Evolutionary conservation across 352 stramenopile genomes (phyloP).

Genomic region (Phytophthora sansomeana): DNA sequence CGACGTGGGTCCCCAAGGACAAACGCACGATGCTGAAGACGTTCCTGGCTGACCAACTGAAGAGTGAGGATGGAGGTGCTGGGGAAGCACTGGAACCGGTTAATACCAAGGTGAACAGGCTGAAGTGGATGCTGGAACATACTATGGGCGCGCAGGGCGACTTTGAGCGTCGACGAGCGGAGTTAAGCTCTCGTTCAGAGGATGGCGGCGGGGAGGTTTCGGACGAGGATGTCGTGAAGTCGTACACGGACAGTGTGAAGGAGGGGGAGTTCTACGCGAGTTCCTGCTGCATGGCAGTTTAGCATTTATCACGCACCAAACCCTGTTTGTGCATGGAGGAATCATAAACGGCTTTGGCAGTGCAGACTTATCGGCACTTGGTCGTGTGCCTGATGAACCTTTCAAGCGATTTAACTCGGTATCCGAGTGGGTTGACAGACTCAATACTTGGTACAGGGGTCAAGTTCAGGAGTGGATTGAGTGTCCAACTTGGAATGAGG

Average conservation of each 20-base stretch:
- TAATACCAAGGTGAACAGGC: conserved; percentile 84
- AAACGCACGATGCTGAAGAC: conserved; percentile 62
- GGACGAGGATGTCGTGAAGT: conserved; percentile 85
- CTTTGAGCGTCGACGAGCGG: conserved; percentile 87
- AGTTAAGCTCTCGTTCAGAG: conserved; percentile 57
- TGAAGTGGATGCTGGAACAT: conserved; percentile 92
- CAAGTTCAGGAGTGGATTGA: conserved; percentile 84
- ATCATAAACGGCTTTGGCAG: conserved; percentile 65
- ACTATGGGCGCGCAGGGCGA: conserved; percentile 92
- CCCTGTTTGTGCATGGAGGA: conserved; percentile 94
- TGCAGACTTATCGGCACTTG: conserved; percentile 59
- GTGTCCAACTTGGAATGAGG: conserved; percentile 76
- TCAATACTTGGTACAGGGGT: conserved; percentile 87
- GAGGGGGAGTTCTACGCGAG: conserved; percentile 82
- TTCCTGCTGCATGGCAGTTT: conserved; percentile 87
- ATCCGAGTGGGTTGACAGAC: conserved; percentile 65
- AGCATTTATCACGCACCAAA: conserved; percentile 82
- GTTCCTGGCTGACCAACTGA: conserved; percentile 50
- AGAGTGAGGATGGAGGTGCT: conserved; percentile 3
- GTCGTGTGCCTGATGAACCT: conserved; percentile 70
- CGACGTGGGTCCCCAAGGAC: conserved; percentile 66
- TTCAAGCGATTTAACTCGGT: conserved; percentile 40
- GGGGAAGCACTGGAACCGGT: conserved; percentile 32
- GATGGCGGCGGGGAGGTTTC: conserved; percentile 32
- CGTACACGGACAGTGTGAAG: conserved; percentile 78